These are phyloP conservation scores for Crithidia bombi DNA, from an alignment of 208 protist species.

Conservation along the genomic window DNA sequence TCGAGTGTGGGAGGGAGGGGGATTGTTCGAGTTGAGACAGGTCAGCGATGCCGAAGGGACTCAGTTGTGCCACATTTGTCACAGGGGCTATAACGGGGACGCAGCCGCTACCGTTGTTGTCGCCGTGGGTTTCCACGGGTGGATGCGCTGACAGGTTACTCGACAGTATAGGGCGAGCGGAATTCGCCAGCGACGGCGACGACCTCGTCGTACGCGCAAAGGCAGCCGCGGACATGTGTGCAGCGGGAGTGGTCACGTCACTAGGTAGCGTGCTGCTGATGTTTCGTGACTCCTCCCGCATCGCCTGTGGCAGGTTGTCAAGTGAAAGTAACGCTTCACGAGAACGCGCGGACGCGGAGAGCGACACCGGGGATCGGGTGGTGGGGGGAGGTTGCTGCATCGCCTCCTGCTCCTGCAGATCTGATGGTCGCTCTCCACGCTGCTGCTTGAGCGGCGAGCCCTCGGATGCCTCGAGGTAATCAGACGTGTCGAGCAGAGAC, in stretches of 20 bases:
- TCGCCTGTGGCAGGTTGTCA: neutral
- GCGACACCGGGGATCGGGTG: slow-evolving; percentile 10
- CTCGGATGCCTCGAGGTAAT: neutral
- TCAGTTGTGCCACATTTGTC: neutral
- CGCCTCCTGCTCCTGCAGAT: neutral
- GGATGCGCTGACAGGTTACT: neutral
- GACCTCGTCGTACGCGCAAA: neutral
- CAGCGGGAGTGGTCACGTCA: neutral
- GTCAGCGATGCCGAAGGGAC: neutral
- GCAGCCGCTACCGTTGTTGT: neutral
- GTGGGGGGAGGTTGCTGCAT: slow-evolving; percentile 10
- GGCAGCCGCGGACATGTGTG: neutral
- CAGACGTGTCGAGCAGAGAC: neutral
- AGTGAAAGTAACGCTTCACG: slow-evolving; percentile 1
- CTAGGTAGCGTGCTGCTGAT: neutral
- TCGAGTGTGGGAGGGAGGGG: slow-evolving; percentile 1
- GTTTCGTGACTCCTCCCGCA: neutral
- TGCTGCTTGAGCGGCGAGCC: slow-evolving; percentile 1
- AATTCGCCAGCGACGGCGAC: neutral
- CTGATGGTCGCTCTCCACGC: too few relatives aligned
- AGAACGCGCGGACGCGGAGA: slow-evolving; percentile 5
- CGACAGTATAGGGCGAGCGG: neutral
- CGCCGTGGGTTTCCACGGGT: neutral
- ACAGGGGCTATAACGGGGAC: neutral
- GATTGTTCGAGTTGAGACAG: neutral